Evolutionary conservation across 805 yeast genomes (phyloP), one percentile per base, ranked within the genome.

Genomic region (Metschnikowia proteae): DNA sequence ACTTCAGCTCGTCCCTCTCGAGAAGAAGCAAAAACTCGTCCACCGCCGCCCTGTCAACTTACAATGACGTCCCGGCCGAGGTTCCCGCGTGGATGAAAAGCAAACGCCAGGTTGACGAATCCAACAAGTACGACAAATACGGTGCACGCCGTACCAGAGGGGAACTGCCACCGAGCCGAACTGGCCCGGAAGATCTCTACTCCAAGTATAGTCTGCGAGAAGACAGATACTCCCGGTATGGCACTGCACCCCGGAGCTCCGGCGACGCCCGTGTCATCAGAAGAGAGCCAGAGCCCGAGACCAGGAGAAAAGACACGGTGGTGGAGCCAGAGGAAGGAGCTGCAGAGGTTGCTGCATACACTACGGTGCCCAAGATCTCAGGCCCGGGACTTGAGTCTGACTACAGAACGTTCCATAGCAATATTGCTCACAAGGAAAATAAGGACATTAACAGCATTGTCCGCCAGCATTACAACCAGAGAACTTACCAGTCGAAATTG

Each of bases 381-480:
- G 59, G 59, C 4, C 49, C 54, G 1, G 60, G 60, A 5, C 50
- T 51, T 23, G 50, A 51, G 11, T 37, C 53, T 25, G 60, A 60
- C 48, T 70, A 71, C 60, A 68, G 64, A 47, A 65, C 73, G 8
- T 71, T 73, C 54, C 74, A 68, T 49, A 69, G 75, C 50, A 60
- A 60, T 36, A 67, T 71, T 30, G 52, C 61, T 6, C 66, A 68
- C 47, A 61, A 60, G 44, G 68, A 68, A 27, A 58, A 67, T 56
- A 59, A 68, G 59, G 65, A 75, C 53, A 78, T 80, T 47, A 87
- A 86, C 58, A 80, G 81, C 40, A 78, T 87, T 47, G 95, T 94
- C 30, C 75, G 90, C 54, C 74, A 79, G 43, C 97, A 89, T 66
- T 94, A 94, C 65, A 94, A 94, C 66, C 86, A 86, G 55, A 78